Percentiles rank a stretch among this genome's conserved stretches.
Evolutionary conservation across 805 yeast genomes (phyloP).

Genomic region (Hagleromyces aurorensis): DNA sequence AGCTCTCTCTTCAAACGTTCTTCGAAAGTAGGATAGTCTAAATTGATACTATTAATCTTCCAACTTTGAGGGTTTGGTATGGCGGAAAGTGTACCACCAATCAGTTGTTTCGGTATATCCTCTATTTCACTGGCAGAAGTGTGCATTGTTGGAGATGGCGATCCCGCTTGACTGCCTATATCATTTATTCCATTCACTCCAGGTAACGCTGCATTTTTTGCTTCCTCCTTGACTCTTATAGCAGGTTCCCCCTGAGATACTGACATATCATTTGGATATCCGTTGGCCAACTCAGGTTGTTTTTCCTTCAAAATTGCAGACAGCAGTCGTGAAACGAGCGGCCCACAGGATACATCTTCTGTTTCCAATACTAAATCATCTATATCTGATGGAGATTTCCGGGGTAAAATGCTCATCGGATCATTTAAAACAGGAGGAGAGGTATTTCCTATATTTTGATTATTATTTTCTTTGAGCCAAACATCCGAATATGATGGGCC

Average conservation of each 20-base stretch:
- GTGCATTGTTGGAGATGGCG: slow-evolving; percentile 15
- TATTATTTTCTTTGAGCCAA: slow-evolving; percentile 79
- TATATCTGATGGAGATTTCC: slow-evolving; percentile 46
- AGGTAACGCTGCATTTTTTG: slow-evolving; percentile 3
- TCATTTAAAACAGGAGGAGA: slow-evolving; percentile 44
- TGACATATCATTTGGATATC: slow-evolving; percentile 1
- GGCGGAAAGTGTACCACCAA: slow-evolving; percentile 25
- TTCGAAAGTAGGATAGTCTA: slow-evolving; percentile 75
- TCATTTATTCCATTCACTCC: slow-evolving; percentile 2
- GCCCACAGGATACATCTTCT: slow-evolving; percentile 82
- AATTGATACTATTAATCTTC: slow-evolving; percentile 38
- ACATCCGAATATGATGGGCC: slow-evolving; percentile 76
- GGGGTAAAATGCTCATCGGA: slow-evolving; percentile 40
- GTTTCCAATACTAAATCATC: slow-evolving; percentile 57
- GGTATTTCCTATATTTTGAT: slow-evolving; percentile 33
- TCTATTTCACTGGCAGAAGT: slow-evolving; percentile 18
- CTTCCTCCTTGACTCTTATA: slow-evolving; percentile 5
- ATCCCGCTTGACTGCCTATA: slow-evolving; percentile 12
- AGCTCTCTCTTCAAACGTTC: slow-evolving; percentile 83
- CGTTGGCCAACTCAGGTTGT: too few species aligned
- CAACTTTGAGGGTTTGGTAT: slow-evolving; percentile 40
- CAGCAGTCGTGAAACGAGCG: slow-evolving; percentile 72
- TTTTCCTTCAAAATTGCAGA: slow-evolving; percentile 57
- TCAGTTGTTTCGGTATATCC: slow-evolving; percentile 4
- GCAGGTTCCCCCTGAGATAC: background rate